Percentiles rank a stretch among this genome's conserved stretches.
phyloP scores from a whole-genome alignment of 768 basidiomycete species.

The Lentinula lateritia region DNA sequence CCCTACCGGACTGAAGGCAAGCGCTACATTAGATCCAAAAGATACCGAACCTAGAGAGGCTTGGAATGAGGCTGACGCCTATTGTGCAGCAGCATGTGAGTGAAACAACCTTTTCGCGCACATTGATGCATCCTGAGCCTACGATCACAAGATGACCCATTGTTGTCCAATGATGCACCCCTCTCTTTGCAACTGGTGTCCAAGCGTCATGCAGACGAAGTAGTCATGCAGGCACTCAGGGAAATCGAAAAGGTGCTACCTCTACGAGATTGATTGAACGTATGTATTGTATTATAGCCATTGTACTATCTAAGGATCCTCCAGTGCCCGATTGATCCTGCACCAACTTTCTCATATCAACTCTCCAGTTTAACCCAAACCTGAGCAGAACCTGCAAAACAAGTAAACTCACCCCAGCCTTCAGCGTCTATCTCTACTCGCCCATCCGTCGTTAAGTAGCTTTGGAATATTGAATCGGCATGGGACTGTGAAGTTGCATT shows the following conservation, averaged over 20 bases:
- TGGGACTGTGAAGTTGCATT: constrained; percentile 20
- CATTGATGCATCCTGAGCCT: background rate
- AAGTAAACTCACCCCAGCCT: constrained; percentile 69
- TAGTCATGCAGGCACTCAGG: constrained; percentile 8
- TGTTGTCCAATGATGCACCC: constrained; percentile 6
- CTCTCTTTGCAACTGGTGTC: constrained; percentile 16
- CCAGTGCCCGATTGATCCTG: too few species aligned
- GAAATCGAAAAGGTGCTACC: constrained; percentile 11
- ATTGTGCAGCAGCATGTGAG: constrained; percentile 11
- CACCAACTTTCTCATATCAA: too few species aligned
- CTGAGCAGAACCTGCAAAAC: constrained; percentile 47
- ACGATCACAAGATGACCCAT: constrained; percentile 5
- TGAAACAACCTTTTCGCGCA: background rate
- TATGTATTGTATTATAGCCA: too few species aligned
- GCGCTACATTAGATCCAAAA: constrained; percentile 19
- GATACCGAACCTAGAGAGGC: constrained; percentile 3
- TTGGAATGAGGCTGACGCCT: constrained; percentile 13
- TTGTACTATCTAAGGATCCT: too few species aligned
- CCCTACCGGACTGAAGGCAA: constrained; percentile 31
- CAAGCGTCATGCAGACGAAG: constrained; percentile 12
- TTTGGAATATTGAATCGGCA: constrained; percentile 36
- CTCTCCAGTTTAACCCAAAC: constrained; percentile 43
- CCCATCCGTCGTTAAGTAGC: constrained; percentile 42
- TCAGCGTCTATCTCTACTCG: constrained; percentile 38
- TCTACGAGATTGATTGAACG: background rate